Conservation (phyloP, 1,284 basidiomycete genomes). For the Peniophora sp. region DNA sequence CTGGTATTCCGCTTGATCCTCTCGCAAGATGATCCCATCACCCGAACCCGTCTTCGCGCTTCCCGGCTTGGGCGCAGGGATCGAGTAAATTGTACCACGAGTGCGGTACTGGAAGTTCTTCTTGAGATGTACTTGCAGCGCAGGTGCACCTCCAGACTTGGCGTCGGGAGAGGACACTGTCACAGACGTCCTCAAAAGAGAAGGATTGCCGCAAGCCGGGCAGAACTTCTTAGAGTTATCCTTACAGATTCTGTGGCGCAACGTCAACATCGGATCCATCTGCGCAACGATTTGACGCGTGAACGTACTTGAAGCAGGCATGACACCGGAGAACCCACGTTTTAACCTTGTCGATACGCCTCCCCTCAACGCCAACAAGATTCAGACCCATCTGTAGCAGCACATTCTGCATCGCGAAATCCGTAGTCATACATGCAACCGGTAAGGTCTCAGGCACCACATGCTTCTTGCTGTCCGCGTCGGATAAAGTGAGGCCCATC, state of each 20-base stretch:
- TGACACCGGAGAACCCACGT: conserved; percentile 97
- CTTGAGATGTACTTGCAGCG: conserved; percentile 84
- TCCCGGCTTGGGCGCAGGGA: conserved; percentile 88
- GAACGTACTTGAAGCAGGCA: conserved; percentile 96
- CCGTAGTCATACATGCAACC: conserved; percentile 92
- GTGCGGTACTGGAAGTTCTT: conserved; percentile 91
- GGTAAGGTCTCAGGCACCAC: conserved; percentile 37
- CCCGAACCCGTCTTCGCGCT: conserved; percentile 78
- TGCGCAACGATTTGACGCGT: not conserved
- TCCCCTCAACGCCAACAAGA: conserved; percentile 88
- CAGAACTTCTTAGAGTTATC: conserved; percentile 95
- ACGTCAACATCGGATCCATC: not conserved
- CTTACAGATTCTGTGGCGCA: conserved; percentile 77
- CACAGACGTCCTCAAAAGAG: conserved; percentile 36
- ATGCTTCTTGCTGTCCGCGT: conserved; percentile 25
- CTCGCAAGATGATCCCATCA: conserved; percentile 78
- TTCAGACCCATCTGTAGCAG: conserved; percentile 91
- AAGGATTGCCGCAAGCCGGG: conserved; percentile 92
- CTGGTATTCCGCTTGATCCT: conserved; percentile 85
- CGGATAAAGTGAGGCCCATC: conserved; percentile 67
- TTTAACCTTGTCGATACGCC: conserved; percentile 85
- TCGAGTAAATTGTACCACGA: conserved; percentile 89
- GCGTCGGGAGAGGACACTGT: not conserved
- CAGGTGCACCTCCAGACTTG: conserved; percentile 46
- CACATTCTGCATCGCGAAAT: conserved; percentile 99